These are phyloP conservation scores for Venturia aucupariae DNA, from an alignment of 2,329 filamentous ascomycete genomes.

Conservation along the genomic window DNA sequence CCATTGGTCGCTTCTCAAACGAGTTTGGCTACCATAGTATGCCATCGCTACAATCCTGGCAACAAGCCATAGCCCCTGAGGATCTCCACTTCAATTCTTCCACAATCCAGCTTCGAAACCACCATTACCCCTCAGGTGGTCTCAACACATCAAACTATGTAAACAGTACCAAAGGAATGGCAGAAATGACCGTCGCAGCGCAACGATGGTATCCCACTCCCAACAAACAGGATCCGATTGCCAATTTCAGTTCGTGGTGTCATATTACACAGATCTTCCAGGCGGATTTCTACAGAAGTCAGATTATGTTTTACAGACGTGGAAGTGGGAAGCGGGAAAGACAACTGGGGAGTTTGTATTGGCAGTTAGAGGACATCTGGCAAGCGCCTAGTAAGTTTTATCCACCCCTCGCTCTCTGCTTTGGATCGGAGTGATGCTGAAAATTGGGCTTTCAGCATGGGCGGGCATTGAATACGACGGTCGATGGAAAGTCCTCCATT, in stretches of 20 bases:
- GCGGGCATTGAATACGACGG: slow-evolving; percentile 54
- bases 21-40: slow-evolving; percentile 57
- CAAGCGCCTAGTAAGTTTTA: slow-evolving; percentile 41
- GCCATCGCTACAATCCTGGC: slow-evolving; percentile 51
- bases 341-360: slow-evolving; percentile 52
- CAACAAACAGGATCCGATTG: slow-evolving; percentile 41
- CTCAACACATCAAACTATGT: slow-evolving; percentile 36
- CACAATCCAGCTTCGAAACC: slow-evolving; percentile 47
- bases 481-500: slow-evolving; percentile 54
- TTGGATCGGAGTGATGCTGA: neutral
- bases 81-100: slow-evolving; percentile 51
- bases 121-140: slow-evolving; percentile 47
- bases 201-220: slow-evolving; percentile 49
- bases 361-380: slow-evolving; percentile 59
- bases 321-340: slow-evolving; percentile 49
- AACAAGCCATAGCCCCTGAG: slow-evolving; percentile 40
- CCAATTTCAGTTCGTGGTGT: slow-evolving; percentile 54
- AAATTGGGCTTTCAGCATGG: slow-evolving; percentile 33
- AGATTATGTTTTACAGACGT: slow-evolving; percentile 53
- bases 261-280: slow-evolving; percentile 56
- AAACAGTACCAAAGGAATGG: slow-evolving; percentile 38
- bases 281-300: slow-evolving; percentile 50
- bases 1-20: slow-evolving; percentile 51
- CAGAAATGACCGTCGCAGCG: slow-evolving; percentile 50
- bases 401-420: neutral